Percentiles rank a stretch among this genome's conserved stretches.
Evolutionary conservation across 2,329 filamentous ascomycete species (phyloP).

Genomic region (Fusarium longipes): DNA sequence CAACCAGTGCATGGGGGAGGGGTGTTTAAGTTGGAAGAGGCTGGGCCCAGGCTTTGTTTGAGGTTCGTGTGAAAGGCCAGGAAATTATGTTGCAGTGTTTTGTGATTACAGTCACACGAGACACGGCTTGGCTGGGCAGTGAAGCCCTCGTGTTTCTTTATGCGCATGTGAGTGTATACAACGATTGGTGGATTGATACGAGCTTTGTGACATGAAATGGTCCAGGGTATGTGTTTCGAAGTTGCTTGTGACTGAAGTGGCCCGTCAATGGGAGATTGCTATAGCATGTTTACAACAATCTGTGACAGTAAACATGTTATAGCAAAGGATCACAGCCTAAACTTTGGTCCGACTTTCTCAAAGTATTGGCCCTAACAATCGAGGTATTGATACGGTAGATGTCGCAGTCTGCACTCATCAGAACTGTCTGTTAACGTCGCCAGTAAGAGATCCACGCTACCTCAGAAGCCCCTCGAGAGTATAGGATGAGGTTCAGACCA

Average conservation of each 20-base stretch:
- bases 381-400: background rate
- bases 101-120: constrained; percentile 21
- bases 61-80: background rate
- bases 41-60: background rate
- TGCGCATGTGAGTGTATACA: background rate
- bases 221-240: constrained; percentile 19
- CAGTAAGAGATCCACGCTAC: background rate
- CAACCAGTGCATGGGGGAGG: background rate
- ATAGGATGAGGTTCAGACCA: background rate
- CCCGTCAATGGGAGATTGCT: background rate
- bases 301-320: background rate
- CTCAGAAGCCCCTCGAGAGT: background rate
- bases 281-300: background rate
- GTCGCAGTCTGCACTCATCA: background rate
- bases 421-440: background rate
- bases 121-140: background rate
- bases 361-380: background rate
- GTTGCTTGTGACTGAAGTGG: background rate
- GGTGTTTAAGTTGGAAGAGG: background rate
- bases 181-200: constrained; percentile 7
- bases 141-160: background rate
- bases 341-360: background rate
- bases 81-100: constrained; percentile 5
- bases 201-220: constrained; percentile 9
- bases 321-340: no score